phyloP scores from a whole-genome alignment of 129 eudicot genomes.

The Kitagawia praeruptora region DNA sequence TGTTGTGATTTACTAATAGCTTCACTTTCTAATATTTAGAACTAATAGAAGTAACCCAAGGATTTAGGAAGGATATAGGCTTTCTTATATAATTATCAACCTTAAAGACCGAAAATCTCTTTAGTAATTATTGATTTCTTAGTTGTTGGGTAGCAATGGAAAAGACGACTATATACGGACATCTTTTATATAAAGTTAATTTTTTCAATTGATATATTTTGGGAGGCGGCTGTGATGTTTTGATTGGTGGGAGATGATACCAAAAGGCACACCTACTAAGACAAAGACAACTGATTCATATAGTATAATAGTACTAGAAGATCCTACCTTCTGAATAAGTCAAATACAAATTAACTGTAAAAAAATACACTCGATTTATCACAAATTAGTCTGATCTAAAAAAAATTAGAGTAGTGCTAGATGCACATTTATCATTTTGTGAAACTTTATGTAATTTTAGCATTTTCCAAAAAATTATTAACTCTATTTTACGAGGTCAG shows the following conservation, averaged over 20 bases:
- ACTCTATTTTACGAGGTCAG: too few relatives aligned
- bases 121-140: neutral
- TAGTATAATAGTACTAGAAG: neutral
- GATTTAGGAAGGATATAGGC: neutral
- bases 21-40: neutral
- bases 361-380: too few relatives aligned
- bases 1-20: neutral
- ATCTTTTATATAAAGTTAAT: neutral
- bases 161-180: neutral
- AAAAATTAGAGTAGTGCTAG: too few relatives aligned
- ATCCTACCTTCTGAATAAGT: neutral
- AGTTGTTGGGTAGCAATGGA: neutral
- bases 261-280: slow-evolving; percentile 2
- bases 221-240: slow-evolving; percentile 4
- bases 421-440: too few relatives aligned
- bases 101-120: neutral
- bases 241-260: neutral
- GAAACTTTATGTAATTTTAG: too few relatives aligned
- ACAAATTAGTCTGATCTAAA: too few relatives aligned
- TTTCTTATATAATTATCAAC: neutral
- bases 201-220: neutral
- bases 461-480: too few relatives aligned
- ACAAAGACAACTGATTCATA: neutral
- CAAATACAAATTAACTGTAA: too few relatives aligned
- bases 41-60: neutral